A percentile compares a stretch with the other conserved stretches of the same genome.
Evolutionary conservation across 495 filamentous ascomycete genomes (phyloP).

Genomic region (Penicillium canariense): DNA sequence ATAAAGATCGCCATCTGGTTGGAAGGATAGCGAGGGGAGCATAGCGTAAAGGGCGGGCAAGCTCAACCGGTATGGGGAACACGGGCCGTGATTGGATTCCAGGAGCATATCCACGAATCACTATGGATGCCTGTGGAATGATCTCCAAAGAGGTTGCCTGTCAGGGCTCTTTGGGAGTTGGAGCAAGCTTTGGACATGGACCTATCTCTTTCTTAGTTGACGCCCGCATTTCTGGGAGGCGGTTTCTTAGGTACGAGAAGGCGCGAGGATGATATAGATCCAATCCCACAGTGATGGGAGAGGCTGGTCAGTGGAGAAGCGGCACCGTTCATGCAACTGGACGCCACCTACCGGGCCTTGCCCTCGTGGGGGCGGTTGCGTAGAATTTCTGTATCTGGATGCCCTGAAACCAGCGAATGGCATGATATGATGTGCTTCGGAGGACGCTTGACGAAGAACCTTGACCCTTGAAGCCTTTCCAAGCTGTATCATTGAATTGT

Average conservation of each 20-base stretch:
- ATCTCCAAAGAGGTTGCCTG: constrained; percentile 12
- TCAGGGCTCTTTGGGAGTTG: constrained; percentile 4
- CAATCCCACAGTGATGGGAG: not conserved
- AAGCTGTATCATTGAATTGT: not conserved
- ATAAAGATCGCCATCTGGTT: constrained; percentile 17
- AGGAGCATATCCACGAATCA: not conserved
- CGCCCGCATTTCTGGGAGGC: not conserved
- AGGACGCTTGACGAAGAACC: too few species aligned
- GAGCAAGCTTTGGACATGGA: not conserved
- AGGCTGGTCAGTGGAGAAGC: not conserved
- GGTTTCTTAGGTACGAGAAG: not conserved
- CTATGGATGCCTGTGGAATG: constrained; percentile 20
- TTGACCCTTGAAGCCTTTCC: too few species aligned
- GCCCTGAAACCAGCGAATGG: not conserved
- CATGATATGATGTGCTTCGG: too few species aligned
- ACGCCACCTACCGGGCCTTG: not conserved
- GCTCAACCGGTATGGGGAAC: constrained; percentile 10
- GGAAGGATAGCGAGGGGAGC: constrained; percentile 14
- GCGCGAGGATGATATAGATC: not conserved
- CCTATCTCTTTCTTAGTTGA: not conserved
- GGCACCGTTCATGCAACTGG: not conserved
- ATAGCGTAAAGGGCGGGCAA: constrained; percentile 17
- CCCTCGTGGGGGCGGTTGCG: too few species aligned
- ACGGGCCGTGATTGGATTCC: constrained; percentile 8
- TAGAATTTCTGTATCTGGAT: not conserved